Base-by-base conservation (phyloP, 1,139 yeast species). In the Nakaseomyces delphensis region DNA sequence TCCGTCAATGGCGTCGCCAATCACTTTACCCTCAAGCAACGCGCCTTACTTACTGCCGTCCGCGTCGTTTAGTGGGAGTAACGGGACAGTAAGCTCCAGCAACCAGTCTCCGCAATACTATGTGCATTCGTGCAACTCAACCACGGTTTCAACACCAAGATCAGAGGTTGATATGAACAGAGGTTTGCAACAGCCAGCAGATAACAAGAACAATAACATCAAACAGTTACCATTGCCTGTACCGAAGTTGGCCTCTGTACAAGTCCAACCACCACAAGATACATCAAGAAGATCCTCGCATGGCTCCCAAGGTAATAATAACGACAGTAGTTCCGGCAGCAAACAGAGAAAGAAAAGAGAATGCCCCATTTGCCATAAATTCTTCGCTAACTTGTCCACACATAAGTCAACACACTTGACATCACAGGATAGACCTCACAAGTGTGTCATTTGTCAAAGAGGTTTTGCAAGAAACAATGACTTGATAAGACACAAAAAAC, bases 381-480 rank as follows among this genome's bases (percentile, higher is more conserved):
- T 69, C 61, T 86, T 81, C 62, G 77, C 85, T 44, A 86, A 87
- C 60, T 67, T 87, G 53, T 86, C 93, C 24, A 85, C 96, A 4
- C 96, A 87, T 63, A 78, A 79, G 59, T 76, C 91, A 1, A 83
- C 91, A 14, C 96, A 87, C 60, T 62, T 83, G 42, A 77, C 79
- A 44, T 83, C 83, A 21, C 75, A 80, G 35, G 71, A 79, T 28
- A 71, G 94, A 45, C 95, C 95, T 0, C 89, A 81, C 59, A 69
- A 77, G 40, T 87, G 96, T 63, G 69, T 75, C 41, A 74, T 77
- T 36, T 87, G 96, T 62, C 71, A 74, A 39, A 74, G 96, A 45
- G 94, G 95, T 2, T 87, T 87, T 66, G 86, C 94, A 13, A 70
- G 96, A 48, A 83, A 91, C 35, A 87, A 87, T 60, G 96, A 87